These are phyloP conservation scores for Porcisia hertigi DNA, from an alignment of 208 protist genomes.

Conservation along the genomic window DNA sequence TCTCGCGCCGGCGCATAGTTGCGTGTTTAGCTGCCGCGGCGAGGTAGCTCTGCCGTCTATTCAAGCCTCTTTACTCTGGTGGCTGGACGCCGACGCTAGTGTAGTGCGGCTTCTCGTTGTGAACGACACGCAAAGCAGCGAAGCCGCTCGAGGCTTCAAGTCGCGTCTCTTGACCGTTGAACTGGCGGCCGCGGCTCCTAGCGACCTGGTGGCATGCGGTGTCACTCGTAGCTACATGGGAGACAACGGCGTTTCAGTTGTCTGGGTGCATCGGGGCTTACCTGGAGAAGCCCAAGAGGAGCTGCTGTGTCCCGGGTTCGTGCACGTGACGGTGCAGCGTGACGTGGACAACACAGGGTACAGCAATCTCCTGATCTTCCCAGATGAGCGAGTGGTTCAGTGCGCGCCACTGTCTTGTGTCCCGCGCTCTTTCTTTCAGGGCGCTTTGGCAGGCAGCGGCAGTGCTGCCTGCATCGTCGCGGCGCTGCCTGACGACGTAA, in stretches of 20 bases:
- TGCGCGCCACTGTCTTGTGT: constrained; percentile 37
- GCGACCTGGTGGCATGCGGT: constrained; percentile 64
- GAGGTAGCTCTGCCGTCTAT: constrained; percentile 59
- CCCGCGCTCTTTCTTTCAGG: constrained; percentile 20
- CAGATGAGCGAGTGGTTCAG: constrained; percentile 45
- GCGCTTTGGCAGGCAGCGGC: neutral
- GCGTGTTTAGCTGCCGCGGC: constrained; percentile 47
- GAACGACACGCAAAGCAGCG: constrained; percentile 43
- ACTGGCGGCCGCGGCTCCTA: constrained; percentile 32
- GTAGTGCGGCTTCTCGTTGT: constrained; percentile 62
- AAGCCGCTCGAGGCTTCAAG: constrained; percentile 45
- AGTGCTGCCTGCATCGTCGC: constrained; percentile 46
- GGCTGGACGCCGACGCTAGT: constrained; percentile 54
- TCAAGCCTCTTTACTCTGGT: constrained; percentile 68
- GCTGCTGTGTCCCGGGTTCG: constrained; percentile 20
- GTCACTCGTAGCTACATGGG: constrained; percentile 53
- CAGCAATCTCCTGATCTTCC: constrained; percentile 48
- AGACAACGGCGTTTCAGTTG: constrained; percentile 58
- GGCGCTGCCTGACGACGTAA: constrained; percentile 33
- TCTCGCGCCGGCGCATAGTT: constrained; percentile 18
- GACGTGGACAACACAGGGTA: constrained; percentile 46
- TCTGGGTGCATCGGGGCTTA: constrained; percentile 51
- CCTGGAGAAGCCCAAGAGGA: constrained; percentile 12
- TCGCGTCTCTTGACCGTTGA: constrained; percentile 68
- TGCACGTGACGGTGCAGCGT: constrained; percentile 62